Evolutionary conservation across 2,329 filamentous ascomycete species (phyloP).

Genomic region (Ramularia endophylla): DNA sequence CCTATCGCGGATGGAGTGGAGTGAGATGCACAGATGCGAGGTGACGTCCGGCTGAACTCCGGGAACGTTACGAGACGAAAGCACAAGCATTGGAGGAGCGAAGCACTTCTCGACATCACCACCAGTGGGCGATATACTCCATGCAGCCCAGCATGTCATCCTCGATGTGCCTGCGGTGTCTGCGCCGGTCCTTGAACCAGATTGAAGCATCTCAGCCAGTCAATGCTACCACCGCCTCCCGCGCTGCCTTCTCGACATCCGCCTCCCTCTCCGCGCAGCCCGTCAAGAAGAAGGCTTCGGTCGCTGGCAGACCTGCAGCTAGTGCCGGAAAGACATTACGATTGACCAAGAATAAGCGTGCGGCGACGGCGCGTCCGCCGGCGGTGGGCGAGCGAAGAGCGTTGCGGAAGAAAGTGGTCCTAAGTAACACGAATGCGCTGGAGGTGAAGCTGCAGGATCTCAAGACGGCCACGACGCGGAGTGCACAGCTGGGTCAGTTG

Average conservation of each 20-base stretch:
- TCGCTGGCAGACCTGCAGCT: slow-evolving; percentile 13
- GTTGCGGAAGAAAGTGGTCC: slow-evolving; percentile 77
- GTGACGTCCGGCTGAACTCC: neutral
- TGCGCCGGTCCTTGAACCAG: slow-evolving; percentile 17
- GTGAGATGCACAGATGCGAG: too few relatives aligned
- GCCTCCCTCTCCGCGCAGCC: slow-evolving; percentile 22
- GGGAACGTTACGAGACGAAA: neutral
- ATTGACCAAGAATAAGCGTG: slow-evolving; percentile 27
- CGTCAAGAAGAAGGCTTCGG: slow-evolving; percentile 17
- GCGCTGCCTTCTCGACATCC: slow-evolving; percentile 31
- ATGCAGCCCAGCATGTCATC: slow-evolving; percentile 18
- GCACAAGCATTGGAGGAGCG: too few relatives aligned
- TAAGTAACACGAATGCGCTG: slow-evolving; percentile 91
- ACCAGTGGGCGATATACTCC: neutral
- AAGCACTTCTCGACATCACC: too few relatives aligned
- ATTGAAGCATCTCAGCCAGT: slow-evolving; percentile 6
- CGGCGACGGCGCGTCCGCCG: slow-evolving; percentile 22
- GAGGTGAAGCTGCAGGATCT: slow-evolving; percentile 63
- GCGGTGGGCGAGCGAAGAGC: slow-evolving; percentile 76
- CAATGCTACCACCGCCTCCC: slow-evolving; percentile 7
- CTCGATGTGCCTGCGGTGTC: slow-evolving; percentile 23
- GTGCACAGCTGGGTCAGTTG: slow-evolving; percentile 39
- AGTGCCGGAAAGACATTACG: slow-evolving; percentile 24
- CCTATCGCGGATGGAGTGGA: too few relatives aligned
- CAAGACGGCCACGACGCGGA: slow-evolving; percentile 10